phyloP scores from a whole-genome alignment of 2,329 filamentous ascomycete species.

The Epichloe elymi region DNA sequence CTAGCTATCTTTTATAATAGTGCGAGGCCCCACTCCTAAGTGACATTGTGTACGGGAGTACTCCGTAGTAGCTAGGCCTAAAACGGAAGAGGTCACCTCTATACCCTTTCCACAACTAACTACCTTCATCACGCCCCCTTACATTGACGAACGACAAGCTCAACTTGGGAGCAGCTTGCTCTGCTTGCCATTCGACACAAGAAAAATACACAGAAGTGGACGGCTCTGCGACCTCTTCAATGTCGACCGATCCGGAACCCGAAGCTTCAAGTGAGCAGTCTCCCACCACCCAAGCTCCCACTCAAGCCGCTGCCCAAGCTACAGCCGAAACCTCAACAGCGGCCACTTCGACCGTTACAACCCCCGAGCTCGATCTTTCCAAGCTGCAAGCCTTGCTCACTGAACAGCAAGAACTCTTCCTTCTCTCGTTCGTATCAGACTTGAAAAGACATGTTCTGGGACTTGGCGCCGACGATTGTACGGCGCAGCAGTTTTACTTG shows the following conservation, averaged over 20 bases:
- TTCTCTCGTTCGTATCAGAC: slow-evolving; percentile 76
- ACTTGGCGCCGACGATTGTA: slow-evolving; percentile 67
- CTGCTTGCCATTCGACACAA: neutral
- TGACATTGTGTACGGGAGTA: too few species aligned
- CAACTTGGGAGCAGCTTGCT: neutral
- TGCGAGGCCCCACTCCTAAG: too few species aligned
- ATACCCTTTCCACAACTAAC: neutral
- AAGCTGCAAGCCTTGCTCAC: slow-evolving; percentile 82
- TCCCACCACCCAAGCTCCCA: neutral
- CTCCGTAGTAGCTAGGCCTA: too few species aligned
- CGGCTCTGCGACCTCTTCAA: slow-evolving; percentile 8
- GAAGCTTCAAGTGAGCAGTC: slow-evolving; percentile 18
- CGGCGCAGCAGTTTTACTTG: slow-evolving; percentile 77
- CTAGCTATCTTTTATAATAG: too few species aligned
- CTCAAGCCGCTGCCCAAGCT: slow-evolving; percentile 3
- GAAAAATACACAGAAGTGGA: neutral
- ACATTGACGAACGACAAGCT: neutral
- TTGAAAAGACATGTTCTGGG: slow-evolving; percentile 67
- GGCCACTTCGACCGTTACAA: slow-evolving; percentile 31
- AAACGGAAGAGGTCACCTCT: too few species aligned
- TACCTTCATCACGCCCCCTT: neutral
- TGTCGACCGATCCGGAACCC: slow-evolving; percentile 25
- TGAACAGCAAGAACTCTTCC: slow-evolving; percentile 91
- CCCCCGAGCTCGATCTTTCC: slow-evolving; percentile 72
- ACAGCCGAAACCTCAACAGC: slow-evolving; percentile 7